phyloP scores from a whole-genome alignment of 2,329 filamentous ascomycete genomes.

The Aspergillus brasiliensis region DNA sequence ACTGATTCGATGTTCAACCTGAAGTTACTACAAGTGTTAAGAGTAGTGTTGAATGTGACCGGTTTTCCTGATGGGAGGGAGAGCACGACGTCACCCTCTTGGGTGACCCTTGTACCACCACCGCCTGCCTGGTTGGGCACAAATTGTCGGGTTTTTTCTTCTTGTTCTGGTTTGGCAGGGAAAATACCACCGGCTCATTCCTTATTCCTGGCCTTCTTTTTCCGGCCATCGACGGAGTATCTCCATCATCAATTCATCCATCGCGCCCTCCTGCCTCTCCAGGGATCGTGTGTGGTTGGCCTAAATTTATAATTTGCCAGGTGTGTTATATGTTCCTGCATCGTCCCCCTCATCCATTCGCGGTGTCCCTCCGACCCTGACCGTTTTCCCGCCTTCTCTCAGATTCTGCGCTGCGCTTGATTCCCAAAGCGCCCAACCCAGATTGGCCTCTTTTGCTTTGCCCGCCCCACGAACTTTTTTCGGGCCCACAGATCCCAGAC shows the following conservation, averaged over 20 bases:
- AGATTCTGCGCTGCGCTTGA: constrained; percentile 3
- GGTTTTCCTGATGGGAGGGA: background rate
- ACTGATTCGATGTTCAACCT: too few species aligned
- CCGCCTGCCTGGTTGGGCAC: background rate
- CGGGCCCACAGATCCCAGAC: constrained; percentile 14
- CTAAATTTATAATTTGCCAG: background rate
- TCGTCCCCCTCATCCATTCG: background rate
- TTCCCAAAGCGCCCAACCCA: background rate
- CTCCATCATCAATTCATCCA: background rate
- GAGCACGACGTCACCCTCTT: constrained; percentile 5
- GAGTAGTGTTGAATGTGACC: too few species aligned
- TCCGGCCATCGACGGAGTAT: background rate
- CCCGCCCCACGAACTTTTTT: constrained; percentile 16
- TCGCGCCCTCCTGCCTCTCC: background rate
- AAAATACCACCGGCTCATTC: background rate
- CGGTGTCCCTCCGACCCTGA: background rate
- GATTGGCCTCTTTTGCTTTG: background rate
- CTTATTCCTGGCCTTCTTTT: background rate
- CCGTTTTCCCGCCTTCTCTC: background rate
- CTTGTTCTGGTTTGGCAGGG: background rate
- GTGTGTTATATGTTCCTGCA: constrained; percentile 4
- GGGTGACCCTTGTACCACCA: background rate
- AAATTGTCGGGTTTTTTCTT: background rate
- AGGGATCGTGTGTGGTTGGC: background rate
- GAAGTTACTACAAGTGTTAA: too few species aligned